phyloP scores from a whole-genome alignment of 1,284 basidiomycete genomes.

The Pyrrhoderma noxium region DNA sequence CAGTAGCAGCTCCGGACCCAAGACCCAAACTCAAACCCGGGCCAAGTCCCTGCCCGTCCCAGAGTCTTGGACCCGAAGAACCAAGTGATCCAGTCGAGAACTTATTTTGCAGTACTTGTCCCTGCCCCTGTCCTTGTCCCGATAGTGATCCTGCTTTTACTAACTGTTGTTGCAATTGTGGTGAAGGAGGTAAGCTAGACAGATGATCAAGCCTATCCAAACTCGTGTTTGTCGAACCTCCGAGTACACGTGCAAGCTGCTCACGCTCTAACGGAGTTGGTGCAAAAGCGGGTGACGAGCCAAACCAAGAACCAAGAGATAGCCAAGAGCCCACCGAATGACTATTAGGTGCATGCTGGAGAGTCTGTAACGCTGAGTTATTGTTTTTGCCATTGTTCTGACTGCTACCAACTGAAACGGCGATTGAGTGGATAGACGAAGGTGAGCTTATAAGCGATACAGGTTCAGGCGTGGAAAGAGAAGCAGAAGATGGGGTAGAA shows the following conservation, averaged over 20 bases:
- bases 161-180: conserved; percentile 1
- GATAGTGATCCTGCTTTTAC: too few relatives aligned
- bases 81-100: too few relatives aligned
- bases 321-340: conserved; percentile 8
- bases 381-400: background rate
- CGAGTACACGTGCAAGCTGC: conserved; percentile 20
- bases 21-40: too few relatives aligned
- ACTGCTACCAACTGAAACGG: background rate
- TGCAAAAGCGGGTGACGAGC: conserved; percentile 25
- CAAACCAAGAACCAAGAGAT: conserved; percentile 15
- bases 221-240: conserved; percentile 14
- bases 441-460: conserved; percentile 6
- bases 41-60: too few relatives aligned
- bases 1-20: too few relatives aligned
- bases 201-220: conserved; percentile 10
- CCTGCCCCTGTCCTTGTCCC: too few relatives aligned
- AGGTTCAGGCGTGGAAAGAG: conserved; percentile 11
- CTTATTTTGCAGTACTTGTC: too few relatives aligned
- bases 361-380: background rate
- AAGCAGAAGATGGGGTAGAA: conserved; percentile 12
- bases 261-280: conserved; percentile 28
- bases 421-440: background rate
- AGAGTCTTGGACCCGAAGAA: too few relatives aligned
- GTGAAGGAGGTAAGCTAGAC: conserved; percentile 11
- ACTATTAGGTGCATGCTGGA: background rate